These are phyloP conservation scores for Brachypodium distachyon DNA, from an alignment of 202 grass and related monocot species.

Conservation along the genomic window DNA sequence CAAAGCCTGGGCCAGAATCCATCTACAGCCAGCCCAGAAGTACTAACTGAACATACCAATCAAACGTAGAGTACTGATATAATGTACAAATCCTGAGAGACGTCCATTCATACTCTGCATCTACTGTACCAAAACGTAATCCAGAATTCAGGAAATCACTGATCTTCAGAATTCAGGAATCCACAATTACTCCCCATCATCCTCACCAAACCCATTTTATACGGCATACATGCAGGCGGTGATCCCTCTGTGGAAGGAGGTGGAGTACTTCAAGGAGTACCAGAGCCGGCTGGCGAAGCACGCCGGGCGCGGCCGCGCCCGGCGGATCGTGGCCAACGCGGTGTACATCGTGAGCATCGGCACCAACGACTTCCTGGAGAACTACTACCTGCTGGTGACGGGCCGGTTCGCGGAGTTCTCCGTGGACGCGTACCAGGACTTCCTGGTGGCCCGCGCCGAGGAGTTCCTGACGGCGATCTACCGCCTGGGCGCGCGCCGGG, in stretches of 20 bases:
- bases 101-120: constrained; percentile 13
- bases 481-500: constrained; percentile 50
- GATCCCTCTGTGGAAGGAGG: constrained; percentile 73
- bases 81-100: background rate
- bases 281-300: constrained; percentile 26
- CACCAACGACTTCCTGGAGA: constrained; percentile 94
- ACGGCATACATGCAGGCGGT: constrained; percentile 32
- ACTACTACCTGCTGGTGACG: constrained; percentile 64
- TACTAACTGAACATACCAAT: background rate
- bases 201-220: background rate
- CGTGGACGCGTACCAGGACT: constrained; percentile 50
- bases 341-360: constrained; percentile 77
- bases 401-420: constrained; percentile 53
- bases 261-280: constrained; percentile 90
- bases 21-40: background rate
- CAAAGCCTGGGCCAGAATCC: background rate
- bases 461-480: constrained; percentile 63
- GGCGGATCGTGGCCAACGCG: constrained; percentile 49
- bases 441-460: constrained; percentile 40
- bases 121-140: background rate
- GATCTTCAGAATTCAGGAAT: background rate
- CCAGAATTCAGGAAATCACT: background rate
- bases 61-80: background rate
- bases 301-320: constrained; percentile 16
- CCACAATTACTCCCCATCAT: too few relatives aligned